Base-by-base conservation (phyloP, 805 yeast genomes). In the Metschnikowia chrysomelidarum region DNA sequence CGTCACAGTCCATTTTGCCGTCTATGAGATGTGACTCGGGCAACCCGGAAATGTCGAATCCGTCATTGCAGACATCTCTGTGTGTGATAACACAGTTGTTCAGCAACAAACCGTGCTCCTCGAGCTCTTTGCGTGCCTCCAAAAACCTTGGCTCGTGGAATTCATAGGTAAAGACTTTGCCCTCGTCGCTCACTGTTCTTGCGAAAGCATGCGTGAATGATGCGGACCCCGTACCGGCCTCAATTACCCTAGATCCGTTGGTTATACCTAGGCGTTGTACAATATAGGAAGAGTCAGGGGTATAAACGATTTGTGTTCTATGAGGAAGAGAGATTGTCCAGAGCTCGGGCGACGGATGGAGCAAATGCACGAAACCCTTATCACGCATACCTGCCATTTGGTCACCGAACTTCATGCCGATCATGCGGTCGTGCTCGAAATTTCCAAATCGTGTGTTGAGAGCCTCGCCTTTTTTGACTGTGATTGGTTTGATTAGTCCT, bases 201-300 rank as follows among this genome's bases (percentile, higher is more conserved):
- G 95, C 83, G 57, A 93, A 77, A 0, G 96, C 82, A 62, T 93
- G 99, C 3, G 96, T 84, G 54, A 93, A 87, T 1, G 96, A 87
- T 0, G 94, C 99, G 5, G 96, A 85, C 0, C 98, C 99, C 0
- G 99, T 93, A 23, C 99, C 99, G 0, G 98, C 96, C 63, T 93
- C 99, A 30, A 93, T 82, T 9, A 93, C 94, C 40, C 77, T 64
- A 1, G 87, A 73, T 1, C 91, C 89, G 10, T 86, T 77, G 13
- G 76, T 68, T 36, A 93, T 80, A 28, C 78, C 73, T 44, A 93
- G 64, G 50, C 96, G 67, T 57, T 91, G 96, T 44, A 86, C 75
- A 36, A 93, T 88, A 52, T 87, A 93, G 19, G 95, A 78, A 2
- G 96, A 84, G 58, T 93, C 99, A 7, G 95, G 95, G 0, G 97